Evolutionary conservation across 306 rosid species (phyloP).

Genomic region (Fragaria vesca): DNA sequence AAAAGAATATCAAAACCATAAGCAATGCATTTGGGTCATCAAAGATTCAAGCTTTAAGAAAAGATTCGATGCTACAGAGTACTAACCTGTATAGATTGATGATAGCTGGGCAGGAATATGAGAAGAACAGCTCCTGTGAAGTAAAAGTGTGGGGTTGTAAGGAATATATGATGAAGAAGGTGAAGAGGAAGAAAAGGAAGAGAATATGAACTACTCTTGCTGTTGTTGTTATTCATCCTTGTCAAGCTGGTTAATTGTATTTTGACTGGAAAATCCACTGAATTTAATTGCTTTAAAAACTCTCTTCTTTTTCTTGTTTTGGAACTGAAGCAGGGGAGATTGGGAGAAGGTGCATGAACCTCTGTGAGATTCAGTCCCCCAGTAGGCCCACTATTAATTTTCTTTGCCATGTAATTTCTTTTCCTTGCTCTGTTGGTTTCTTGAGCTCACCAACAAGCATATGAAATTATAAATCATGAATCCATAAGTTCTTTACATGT

Average conservation of each 20-base stretch:
- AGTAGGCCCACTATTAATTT: too few relatives aligned
- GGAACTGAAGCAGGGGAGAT: not conserved
- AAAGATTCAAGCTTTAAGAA: not conserved
- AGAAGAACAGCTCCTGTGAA: not conserved
- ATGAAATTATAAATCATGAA: too few relatives aligned
- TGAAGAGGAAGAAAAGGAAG: not conserved
- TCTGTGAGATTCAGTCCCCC: too few relatives aligned
- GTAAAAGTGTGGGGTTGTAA: not conserved
- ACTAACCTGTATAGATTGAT: constrained; percentile 32
- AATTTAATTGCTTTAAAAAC: not conserved
- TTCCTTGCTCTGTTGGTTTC: too few relatives aligned
- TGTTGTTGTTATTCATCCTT: constrained; percentile 19
- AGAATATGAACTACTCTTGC: not conserved
- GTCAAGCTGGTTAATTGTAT: constrained; percentile 22
- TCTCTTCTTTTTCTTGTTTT: not conserved
- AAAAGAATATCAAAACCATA: constrained; percentile 12
- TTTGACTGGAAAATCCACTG: constrained; percentile 1
- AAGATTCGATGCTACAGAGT: not conserved
- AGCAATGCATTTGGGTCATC: constrained; percentile 5
- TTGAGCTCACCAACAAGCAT: too few relatives aligned
- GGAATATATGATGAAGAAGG: not conserved
- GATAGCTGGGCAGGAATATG: constrained; percentile 3
- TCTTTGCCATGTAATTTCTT: too few relatives aligned
- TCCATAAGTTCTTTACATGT: too few relatives aligned
- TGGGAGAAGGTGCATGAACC: too few relatives aligned